Percentiles rank a stretch among this genome's conserved stretches.
These are phyloP conservation scores for Verticillium isaacii DNA, from an alignment of 2,329 filamentous ascomycete genomes.

Conservation along the genomic window DNA sequence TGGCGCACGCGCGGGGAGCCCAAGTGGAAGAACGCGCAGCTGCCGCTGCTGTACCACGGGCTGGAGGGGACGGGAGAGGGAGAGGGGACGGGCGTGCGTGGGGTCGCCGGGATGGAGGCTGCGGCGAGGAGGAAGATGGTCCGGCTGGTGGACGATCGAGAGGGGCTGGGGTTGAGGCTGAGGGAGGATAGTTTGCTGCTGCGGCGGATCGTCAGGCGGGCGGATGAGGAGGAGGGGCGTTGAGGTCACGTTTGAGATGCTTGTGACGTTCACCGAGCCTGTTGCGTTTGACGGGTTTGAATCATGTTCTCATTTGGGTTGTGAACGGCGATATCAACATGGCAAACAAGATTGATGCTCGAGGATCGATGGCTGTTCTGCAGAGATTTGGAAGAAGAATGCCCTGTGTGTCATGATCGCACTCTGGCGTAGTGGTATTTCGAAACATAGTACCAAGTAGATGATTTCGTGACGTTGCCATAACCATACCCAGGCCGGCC, in stretches of 20 bases:
- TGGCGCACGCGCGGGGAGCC: neutral
- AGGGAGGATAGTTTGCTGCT: neutral
- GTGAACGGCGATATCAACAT: too few species aligned
- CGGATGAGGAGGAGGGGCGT: neutral
- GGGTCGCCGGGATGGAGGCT: neutral
- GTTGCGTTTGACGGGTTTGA: too few species aligned
- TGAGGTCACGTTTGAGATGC: neutral
- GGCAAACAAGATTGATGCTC: too few species aligned
- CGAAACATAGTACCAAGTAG: neutral
- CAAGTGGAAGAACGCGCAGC: constrained; percentile 1
- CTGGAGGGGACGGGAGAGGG: neutral
- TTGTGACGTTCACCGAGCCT: neutral
- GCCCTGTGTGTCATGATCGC: neutral
- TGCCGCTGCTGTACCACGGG: neutral
- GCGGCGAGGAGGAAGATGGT: neutral
- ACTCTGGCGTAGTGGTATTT: neutral
- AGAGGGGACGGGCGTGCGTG: neutral
- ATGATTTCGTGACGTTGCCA: neutral
- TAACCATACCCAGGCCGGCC: neutral
- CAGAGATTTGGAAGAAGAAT: neutral
- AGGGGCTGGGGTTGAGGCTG: neutral
- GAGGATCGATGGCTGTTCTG: too few species aligned
- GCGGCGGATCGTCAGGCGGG: neutral
- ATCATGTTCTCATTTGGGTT: too few species aligned
- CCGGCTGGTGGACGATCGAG: neutral